Evolutionary conservation across 2,329 filamentous ascomycete species (phyloP).

Genomic region (Fusarium sulawesiense): DNA sequence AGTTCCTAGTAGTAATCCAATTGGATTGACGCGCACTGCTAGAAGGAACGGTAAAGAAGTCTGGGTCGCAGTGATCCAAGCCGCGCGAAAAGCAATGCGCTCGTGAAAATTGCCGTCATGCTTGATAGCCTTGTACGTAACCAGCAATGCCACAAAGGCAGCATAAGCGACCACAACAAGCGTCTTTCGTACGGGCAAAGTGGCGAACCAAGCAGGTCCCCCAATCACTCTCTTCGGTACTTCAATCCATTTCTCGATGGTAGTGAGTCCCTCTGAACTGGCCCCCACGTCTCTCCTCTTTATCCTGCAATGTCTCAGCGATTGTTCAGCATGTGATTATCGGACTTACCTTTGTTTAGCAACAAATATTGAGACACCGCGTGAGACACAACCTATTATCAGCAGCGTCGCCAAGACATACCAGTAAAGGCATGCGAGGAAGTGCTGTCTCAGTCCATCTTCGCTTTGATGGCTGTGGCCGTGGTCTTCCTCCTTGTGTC

Average conservation of each 20-base stretch:
- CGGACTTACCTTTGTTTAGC: conserved; percentile 41
- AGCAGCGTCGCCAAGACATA: conserved; percentile 37
- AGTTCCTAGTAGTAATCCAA: conserved; percentile 38
- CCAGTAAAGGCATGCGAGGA: conserved; percentile 43
- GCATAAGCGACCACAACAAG: conserved; percentile 31
- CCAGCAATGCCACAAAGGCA: conserved; percentile 35
- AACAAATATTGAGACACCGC: conserved; percentile 29
- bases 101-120: conserved; percentile 44
- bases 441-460: conserved; percentile 43
- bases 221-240: conserved; percentile 18
- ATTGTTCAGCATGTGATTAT: background rate
- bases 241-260: conserved; percentile 32
- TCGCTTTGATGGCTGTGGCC: conserved; percentile 38
- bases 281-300: conserved; percentile 29
- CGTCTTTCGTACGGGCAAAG: conserved; percentile 35
- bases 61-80: conserved; percentile 43
- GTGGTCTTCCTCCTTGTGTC: conserved; percentile 32
- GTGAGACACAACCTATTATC: conserved; percentile 29
- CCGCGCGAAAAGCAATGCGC: conserved; percentile 44
- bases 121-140: conserved; percentile 44
- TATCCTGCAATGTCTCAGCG: conserved; percentile 20
- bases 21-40: conserved; percentile 41
- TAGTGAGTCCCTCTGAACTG: conserved; percentile 27
- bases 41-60: conserved; percentile 42
- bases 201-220: conserved; percentile 25